Evolutionary conservation across 2,329 filamentous ascomycete species (phyloP).

Genomic region (Xylaria hypoxylon): DNA sequence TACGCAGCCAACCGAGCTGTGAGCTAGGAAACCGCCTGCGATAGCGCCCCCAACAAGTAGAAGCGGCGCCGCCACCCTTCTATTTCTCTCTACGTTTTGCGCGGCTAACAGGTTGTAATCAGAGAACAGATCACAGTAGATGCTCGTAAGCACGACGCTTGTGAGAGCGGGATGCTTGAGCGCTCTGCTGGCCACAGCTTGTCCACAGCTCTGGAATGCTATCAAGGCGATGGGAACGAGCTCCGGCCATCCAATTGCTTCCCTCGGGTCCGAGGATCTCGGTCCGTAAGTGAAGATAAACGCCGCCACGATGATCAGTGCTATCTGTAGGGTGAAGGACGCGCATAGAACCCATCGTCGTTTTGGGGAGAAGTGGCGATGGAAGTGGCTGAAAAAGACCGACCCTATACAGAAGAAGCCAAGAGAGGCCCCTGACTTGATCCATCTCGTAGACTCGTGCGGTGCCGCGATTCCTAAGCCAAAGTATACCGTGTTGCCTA

Average conservation of each 20-base stretch:
- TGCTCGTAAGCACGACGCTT: slow-evolving; percentile 82
- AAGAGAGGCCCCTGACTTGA: slow-evolving; percentile 79
- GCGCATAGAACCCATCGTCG: slow-evolving; percentile 73
- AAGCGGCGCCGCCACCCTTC: slow-evolving; percentile 61
- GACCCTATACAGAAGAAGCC: slow-evolving; percentile 78
- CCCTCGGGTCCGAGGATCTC: slow-evolving; percentile 51
- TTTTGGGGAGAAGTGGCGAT: slow-evolving; percentile 70
- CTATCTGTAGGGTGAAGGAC: slow-evolving; percentile 66
- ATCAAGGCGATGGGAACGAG: slow-evolving; percentile 75
- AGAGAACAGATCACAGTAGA: slow-evolving; percentile 84
- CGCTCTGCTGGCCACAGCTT: slow-evolving; percentile 79
- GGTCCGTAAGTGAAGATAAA: slow-evolving; percentile 63
- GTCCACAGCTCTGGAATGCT: slow-evolving; percentile 81
- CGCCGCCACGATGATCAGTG: slow-evolving; percentile 64
- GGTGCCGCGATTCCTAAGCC: slow-evolving; percentile 77
- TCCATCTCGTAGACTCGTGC: slow-evolving; percentile 68
- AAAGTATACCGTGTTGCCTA: slow-evolving; percentile 82
- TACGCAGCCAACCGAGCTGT: slow-evolving; percentile 60
- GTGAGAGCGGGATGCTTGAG: slow-evolving; percentile 77
- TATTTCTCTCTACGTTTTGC: slow-evolving; percentile 63
- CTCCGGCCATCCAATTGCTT: slow-evolving; percentile 68
- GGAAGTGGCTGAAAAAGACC: slow-evolving; percentile 76
- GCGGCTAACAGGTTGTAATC: slow-evolving; percentile 64
- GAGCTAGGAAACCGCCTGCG: slow-evolving; percentile 62
- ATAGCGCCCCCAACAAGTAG: slow-evolving; percentile 63